Conservation (phyloP, 805 yeast species). For the Scheffersomyces ergatensis region DNA sequence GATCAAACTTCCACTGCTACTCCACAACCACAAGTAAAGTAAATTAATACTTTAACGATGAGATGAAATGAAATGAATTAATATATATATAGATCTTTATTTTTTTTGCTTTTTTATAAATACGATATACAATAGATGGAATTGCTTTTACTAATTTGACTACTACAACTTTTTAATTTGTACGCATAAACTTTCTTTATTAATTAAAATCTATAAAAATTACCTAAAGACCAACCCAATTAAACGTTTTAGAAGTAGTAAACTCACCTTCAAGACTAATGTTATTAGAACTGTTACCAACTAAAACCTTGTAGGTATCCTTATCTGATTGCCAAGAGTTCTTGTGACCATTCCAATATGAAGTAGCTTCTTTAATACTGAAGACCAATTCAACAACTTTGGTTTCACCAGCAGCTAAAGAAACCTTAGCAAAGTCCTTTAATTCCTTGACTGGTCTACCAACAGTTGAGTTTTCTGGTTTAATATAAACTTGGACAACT, state of each 20-base stretch:
- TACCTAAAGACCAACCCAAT: conserved; percentile 5
- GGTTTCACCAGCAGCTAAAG: conserved; percentile 43
- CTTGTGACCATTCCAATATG: conserved; percentile 51
- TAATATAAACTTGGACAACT: conserved; percentile 54
- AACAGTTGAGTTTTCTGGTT: conserved; percentile 32
- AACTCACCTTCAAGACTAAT: conserved; percentile 17
- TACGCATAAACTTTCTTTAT: no score
- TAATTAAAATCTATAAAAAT: background rate
- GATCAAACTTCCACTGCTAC: conserved; percentile 2
- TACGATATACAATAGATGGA: no score
- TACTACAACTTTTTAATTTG: no score
- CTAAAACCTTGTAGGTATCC: conserved; percentile 49
- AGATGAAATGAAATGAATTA: no score
- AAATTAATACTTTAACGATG: no score
- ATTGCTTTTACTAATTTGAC: no score
- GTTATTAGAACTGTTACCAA: conserved; percentile 40
- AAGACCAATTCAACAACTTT: conserved; percentile 33
- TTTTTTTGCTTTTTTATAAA: no score
- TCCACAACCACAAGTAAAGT: background rate
- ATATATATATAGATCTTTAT: no score
- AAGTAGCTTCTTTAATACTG: conserved; percentile 48
- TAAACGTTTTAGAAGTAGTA: conserved; percentile 9
- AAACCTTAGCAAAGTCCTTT: conserved; percentile 54
- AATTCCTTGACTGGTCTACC: conserved; percentile 59
- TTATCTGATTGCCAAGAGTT: conserved; percentile 52